Evolutionary conservation across 371 early-diverging fungal species (phyloP).

Genomic region (Mucor sp.): DNA sequence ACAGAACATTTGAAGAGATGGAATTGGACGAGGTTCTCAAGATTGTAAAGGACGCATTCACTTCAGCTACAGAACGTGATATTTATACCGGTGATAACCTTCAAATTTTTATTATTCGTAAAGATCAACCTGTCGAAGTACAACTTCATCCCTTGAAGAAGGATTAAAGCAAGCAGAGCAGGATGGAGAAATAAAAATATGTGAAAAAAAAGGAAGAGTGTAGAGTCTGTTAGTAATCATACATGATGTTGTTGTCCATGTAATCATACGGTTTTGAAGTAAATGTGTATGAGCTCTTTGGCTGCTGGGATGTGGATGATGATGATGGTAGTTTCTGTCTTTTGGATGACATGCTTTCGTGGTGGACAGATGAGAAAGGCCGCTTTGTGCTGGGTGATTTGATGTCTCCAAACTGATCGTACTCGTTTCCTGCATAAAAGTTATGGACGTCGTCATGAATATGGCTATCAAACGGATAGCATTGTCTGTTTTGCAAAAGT

Average conservation of each 20-base stretch:
- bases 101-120: slow-evolving; percentile 91
- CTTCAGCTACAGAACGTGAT: slow-evolving; percentile 98
- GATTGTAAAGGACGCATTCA: slow-evolving; percentile 97
- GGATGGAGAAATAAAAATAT: neutral
- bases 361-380: no score
- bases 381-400: neutral
- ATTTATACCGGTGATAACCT: slow-evolving; percentile 99
- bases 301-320: neutral
- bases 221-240: slow-evolving; percentile 6
- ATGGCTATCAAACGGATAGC: slow-evolving; percentile 8
- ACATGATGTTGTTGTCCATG: slow-evolving; percentile 14
- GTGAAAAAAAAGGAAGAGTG: neutral
- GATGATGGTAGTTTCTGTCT: neutral
- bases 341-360: neutral
- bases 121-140: slow-evolving; percentile 73
- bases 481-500: slow-evolving; percentile 15
- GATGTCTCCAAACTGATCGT: neutral
- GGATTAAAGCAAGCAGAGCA: slow-evolving; percentile 56
- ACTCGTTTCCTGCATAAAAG: slow-evolving; percentile 23
- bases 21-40: slow-evolving; percentile 72
- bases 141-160: slow-evolving; percentile 77
- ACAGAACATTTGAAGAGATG: slow-evolving; percentile 36
- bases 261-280: slow-evolving; percentile 20
- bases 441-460: slow-evolving; percentile 9
- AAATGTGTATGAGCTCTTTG: slow-evolving; percentile 3